phyloP scores from a whole-genome alignment of 2,329 filamentous ascomycete genomes.

The Xylaria hypoxylon region DNA sequence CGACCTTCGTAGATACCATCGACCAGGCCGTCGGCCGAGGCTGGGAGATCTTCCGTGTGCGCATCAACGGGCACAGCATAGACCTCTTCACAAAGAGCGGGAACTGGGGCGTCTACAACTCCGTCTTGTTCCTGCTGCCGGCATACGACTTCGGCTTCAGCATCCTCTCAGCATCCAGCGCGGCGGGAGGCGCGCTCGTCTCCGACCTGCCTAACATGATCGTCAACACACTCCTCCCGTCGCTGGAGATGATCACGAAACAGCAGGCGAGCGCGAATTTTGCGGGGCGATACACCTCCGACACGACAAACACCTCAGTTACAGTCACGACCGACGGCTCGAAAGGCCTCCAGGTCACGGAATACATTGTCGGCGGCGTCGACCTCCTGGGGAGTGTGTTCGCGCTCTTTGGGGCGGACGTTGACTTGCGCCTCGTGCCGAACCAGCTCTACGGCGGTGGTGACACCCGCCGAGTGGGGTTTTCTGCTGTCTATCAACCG shows the following conservation, averaged over 20 bases:
- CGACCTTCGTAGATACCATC: constrained; percentile 24
- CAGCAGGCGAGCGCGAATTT: constrained; percentile 23
- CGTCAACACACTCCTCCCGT: constrained; percentile 23
- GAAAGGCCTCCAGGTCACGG: constrained; percentile 20
- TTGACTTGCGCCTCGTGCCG: constrained; percentile 26
- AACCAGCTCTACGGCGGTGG: constrained; percentile 25
- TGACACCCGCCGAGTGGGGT: constrained; percentile 13
- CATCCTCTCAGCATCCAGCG: constrained; percentile 25
- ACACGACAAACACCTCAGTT: constrained; percentile 19
- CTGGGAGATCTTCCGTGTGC: constrained; percentile 31
- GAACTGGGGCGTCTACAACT: constrained; percentile 32
- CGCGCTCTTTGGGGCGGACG: constrained; percentile 23
- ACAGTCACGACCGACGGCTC: constrained; percentile 20
- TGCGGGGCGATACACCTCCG: constrained; percentile 23
- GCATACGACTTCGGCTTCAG: constrained; percentile 31
- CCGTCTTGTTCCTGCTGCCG: constrained; percentile 25
- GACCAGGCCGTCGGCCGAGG: constrained; percentile 28
- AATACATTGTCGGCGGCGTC: constrained; percentile 22
- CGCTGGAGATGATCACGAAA: constrained; percentile 23
- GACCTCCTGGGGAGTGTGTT: constrained; percentile 28
- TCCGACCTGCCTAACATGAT: constrained; percentile 15
- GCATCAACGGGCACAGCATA: constrained; percentile 22
- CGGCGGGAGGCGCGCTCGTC: constrained; percentile 12
- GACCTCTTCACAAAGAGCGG: constrained; percentile 30
- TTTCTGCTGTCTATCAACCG: constrained; percentile 27